Base-by-base conservation (phyloP, 2,329 filamentous ascomycete species). In the Calonectria hongkongensis region DNA sequence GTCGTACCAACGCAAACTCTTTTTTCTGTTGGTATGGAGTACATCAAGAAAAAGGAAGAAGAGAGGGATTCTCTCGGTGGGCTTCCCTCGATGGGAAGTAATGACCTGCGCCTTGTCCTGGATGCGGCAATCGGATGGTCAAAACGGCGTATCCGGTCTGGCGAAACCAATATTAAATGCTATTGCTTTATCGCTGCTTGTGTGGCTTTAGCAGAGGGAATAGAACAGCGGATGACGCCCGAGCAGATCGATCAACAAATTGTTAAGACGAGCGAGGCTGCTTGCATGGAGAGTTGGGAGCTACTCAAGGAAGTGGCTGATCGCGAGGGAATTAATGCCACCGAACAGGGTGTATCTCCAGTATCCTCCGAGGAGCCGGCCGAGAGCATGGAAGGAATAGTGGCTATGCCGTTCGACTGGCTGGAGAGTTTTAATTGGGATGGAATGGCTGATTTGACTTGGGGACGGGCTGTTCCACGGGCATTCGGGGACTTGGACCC, bases 1-100 rank as follows among this genome's bases (percentile, higher is more conserved):
- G 84, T 85, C 4, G 79, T 87, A 0, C 81, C 84, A 0, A 79
- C 83, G 2, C 84, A 87, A 67, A 82, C 82, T 0, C 78, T 85
- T 2, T 83, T 87, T 63, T 84, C 85, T 1, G 80, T 90, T 9
- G 84, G 82, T 28, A 78, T 88, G 6, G 88, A 91, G 73, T 82
- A 89, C 4, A 78, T 88, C 47, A 82, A 85, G 75, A 84, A 86
- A 73, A 83, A 85, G 6, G 83, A 86, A 51, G 87, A 88, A 58
- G 84, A 86, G 67, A 79, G 70, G 1, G 79, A 76, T 30, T 82
- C 78, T 33, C 78, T 81, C 10, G 82, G 78, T 8, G 81, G 77
- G 28, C 70, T 81, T 4, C 73, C 81, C 4, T 78, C 83, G 1
- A 80, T 83, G 3, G 80, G 77, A 16, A 78, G 76, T 68, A 72